Base-by-base conservation (phyloP, 2,329 filamentous ascomycete species). In the Ciborinia camelliae region DNA sequence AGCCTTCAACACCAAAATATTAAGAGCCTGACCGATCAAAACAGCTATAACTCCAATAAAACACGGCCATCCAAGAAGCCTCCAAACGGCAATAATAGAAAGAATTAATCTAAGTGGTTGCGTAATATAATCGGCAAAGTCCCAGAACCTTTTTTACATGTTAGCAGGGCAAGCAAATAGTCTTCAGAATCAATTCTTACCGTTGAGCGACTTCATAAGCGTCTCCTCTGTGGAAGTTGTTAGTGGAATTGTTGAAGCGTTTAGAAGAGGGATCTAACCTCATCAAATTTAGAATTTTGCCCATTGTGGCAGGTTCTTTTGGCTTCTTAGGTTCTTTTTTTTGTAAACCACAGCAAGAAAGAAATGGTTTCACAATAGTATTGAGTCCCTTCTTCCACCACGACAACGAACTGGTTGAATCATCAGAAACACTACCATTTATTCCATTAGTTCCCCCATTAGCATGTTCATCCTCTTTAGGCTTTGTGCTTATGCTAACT, bases 211-310 rank as follows among this genome's bases (percentile, higher is more conserved):
- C 86, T 73, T 93, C 90, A 73, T 94, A 95, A 0, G 90, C 90
- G 74, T 95, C 91, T 65, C 73, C 72, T 12, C 72, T 74, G 50
- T 15, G 47, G 9, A 23, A 41, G 9, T 15, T 41, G 9, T 68
- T 37, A 72, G 65, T 52, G 10, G 32, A 28, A 20, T 18, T 32
- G 5, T 23, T 4, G 3, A 30, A n/a, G n/a, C 18, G 10, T 10
- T 35, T 30, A 10, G 8, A 23, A 8, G 6, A 10, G 12, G 4
- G 12, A n/a, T 12, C 51, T 63, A 84, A 87, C 57, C 91, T 87
- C 81, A 96, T 90, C 2, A 97, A 77, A 71, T 96, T 97, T 67
- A 97, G 83, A 60, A 97, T 95, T 73, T 96, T 96, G 9, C 92
- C 92, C 77, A 93, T 94, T 0, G 90, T 92, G 0, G 92, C 91